Percentiles rank a stretch among this genome's conserved stretches.
phyloP scores from a whole-genome alignment of 1,284 basidiomycete genomes.

The Trichosporon faecale region DNA sequence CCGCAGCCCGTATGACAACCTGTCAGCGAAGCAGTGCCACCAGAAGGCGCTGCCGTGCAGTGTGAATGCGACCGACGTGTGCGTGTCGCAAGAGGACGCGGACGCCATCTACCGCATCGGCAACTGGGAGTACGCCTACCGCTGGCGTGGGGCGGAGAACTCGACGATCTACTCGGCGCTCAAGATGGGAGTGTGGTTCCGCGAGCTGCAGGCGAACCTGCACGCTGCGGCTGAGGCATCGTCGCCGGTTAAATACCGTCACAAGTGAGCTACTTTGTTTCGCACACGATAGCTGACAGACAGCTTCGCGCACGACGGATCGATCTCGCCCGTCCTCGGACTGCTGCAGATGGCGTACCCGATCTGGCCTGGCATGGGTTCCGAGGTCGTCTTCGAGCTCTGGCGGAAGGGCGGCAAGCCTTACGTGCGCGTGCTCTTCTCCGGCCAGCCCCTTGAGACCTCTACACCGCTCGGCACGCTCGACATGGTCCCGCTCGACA shows the following conservation, averaged over 20 bases:
- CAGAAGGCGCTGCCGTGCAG: conserved; percentile 36
- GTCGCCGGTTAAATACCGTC: conserved; percentile 31
- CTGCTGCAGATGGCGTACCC: conserved; percentile 39
- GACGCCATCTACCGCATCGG: conserved; percentile 42
- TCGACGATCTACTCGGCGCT: conserved; percentile 33
- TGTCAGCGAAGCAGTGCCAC: conserved; percentile 46
- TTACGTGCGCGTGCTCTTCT: conserved; percentile 33
- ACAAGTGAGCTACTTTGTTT: conserved; percentile 34
- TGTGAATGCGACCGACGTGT: conserved; percentile 31
- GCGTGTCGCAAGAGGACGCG: conserved; percentile 35
- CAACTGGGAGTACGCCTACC: conserved; percentile 42
- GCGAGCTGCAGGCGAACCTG: conserved; percentile 35
- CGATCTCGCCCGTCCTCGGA: conserved; percentile 38
- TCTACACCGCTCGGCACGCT: conserved; percentile 37
- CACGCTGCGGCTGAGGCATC: conserved; percentile 24
- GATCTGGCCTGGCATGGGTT: conserved; percentile 45
- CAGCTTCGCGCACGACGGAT: conserved; percentile 46
- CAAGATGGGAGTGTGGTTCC: conserved; percentile 39
- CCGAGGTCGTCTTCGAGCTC: conserved; percentile 46
- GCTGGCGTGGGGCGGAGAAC: conserved; percentile 32
- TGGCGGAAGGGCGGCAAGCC: conserved; percentile 21
- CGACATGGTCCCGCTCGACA: conserved; percentile 31
- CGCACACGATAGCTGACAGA: neutral
- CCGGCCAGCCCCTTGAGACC: conserved; percentile 36
- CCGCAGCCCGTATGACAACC: conserved; percentile 41